phyloP scores from a whole-genome alignment of 2,329 filamentous ascomycete species.

The Cercospora citrullina region DNA sequence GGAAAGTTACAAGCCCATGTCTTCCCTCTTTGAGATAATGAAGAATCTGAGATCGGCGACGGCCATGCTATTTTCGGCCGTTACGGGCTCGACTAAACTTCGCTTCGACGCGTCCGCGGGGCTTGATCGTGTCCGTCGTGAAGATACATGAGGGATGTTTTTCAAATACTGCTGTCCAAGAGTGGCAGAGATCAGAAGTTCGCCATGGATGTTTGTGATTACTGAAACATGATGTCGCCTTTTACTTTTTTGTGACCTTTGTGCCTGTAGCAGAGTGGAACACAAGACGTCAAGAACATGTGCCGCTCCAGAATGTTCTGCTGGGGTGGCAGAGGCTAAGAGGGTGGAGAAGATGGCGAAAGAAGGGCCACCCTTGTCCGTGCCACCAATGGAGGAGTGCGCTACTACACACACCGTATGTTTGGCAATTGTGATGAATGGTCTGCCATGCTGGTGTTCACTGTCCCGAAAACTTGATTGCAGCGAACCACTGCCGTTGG shows the following conservation, averaged over 20 bases:
- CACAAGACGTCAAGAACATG: slow-evolving; percentile 10
- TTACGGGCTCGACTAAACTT: not conserved
- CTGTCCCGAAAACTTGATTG: not conserved
- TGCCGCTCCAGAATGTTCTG: slow-evolving; percentile 4
- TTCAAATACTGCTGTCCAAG: not conserved
- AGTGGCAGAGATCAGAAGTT: not conserved
- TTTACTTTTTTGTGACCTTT: not conserved
- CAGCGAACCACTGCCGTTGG: not conserved
- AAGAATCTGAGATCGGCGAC: not conserved
- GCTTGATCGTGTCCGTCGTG: not conserved
- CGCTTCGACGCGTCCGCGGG: not conserved
- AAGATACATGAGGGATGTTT: not conserved
- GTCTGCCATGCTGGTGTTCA: not conserved
- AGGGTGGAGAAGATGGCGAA: slow-evolving; percentile 5
- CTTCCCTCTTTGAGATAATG: not conserved
- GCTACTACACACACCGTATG: not conserved
- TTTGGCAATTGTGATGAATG: not conserved
- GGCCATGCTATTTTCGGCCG: slow-evolving; percentile 1
- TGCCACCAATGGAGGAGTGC: not conserved
- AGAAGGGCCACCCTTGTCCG: not conserved
- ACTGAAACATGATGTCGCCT: not conserved
- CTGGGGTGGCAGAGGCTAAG: not conserved
- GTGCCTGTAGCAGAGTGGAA: slow-evolving; percentile 6
- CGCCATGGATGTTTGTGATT: not conserved
- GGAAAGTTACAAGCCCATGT: not conserved